phyloP scores from a whole-genome alignment of 495 filamentous ascomycete genomes.

The Neurospora sp. region DNA sequence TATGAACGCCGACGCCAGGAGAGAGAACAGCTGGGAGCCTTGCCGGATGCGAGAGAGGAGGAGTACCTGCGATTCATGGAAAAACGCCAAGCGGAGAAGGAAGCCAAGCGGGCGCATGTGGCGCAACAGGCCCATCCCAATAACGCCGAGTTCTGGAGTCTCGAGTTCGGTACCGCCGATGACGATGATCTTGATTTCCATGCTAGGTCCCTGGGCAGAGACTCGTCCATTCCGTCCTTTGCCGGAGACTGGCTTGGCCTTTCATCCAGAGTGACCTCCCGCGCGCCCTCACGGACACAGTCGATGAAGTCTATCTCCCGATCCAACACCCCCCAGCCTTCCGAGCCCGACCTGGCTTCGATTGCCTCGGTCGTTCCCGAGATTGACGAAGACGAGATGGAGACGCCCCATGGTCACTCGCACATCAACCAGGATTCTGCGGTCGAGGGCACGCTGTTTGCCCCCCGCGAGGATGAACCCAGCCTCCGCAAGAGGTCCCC shows the following conservation, averaged over 20 bases:
- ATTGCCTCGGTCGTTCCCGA: background rate
- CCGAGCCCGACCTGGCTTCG: slow-evolving; percentile 30
- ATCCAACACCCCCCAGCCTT: slow-evolving; percentile 32
- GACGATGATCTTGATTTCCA: slow-evolving; percentile 41
- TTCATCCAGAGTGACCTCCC: slow-evolving; percentile 32
- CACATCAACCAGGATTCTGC: slow-evolving; percentile 43
- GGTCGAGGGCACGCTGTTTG: slow-evolving; percentile 68
- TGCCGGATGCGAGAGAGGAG: slow-evolving; percentile 53
- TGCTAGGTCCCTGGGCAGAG: slow-evolving; percentile 22
- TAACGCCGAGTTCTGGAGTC: slow-evolving; percentile 58
- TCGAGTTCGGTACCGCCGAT: slow-evolving; percentile 66
- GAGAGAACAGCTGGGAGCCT: slow-evolving; percentile 53
- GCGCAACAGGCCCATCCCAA: slow-evolving; percentile 27
- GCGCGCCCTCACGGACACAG: slow-evolving; percentile 33
- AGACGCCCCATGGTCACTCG: slow-evolving; percentile 30
- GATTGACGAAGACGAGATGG: slow-evolving; percentile 32
- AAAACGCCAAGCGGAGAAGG: slow-evolving; percentile 45
- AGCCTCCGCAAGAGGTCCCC: slow-evolving; percentile 43
- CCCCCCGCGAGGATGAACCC: slow-evolving; percentile 52
- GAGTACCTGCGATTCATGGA: slow-evolving; percentile 47
- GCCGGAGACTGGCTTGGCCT: slow-evolving; percentile 16
- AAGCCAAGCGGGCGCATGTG: slow-evolving; percentile 41
- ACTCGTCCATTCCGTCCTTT: slow-evolving; percentile 14
- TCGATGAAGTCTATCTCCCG: slow-evolving; percentile 36
- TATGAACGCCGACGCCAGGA: slow-evolving; percentile 74